Percentiles rank a stretch among this genome's conserved stretches.
Evolutionary conservation across 2,329 filamentous ascomycete species (phyloP).

Genomic region (Paraphoma sp.): DNA sequence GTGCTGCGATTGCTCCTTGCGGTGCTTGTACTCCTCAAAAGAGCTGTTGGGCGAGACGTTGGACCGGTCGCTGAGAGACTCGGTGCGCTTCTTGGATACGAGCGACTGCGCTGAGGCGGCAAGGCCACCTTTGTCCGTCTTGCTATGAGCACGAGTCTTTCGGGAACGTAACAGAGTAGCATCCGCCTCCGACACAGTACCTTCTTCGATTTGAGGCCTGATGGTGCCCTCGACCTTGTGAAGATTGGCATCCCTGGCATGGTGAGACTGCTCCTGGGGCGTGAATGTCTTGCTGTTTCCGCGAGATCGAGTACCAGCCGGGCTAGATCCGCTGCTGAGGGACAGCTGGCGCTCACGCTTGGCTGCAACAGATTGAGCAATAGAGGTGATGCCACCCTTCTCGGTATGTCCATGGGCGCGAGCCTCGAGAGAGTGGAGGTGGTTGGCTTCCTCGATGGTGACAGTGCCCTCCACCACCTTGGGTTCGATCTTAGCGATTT

Average conservation of each 20-base stretch:
- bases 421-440: slow-evolving; percentile 51
- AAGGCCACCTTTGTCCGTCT: slow-evolving; percentile 41
- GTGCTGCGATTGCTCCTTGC: slow-evolving; percentile 9
- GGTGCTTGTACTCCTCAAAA: slow-evolving; percentile 3
- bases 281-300: slow-evolving; percentile 18
- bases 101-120: slow-evolving; percentile 34
- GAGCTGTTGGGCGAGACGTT: slow-evolving; percentile 11
- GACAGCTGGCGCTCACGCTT: slow-evolving; percentile 31
- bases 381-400: slow-evolving; percentile 45
- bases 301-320: slow-evolving; percentile 9
- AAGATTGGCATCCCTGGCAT: slow-evolving; percentile 41
- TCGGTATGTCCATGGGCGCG: slow-evolving; percentile 44
- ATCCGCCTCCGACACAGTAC: slow-evolving; percentile 44
- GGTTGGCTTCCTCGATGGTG: slow-evolving; percentile 49
- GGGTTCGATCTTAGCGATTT: slow-evolving; percentile 40
- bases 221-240: slow-evolving; percentile 36
- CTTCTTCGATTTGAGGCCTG: slow-evolving; percentile 41
- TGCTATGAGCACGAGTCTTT: slow-evolving; percentile 40
- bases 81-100: slow-evolving; percentile 8
- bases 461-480: slow-evolving; percentile 43
- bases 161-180: slow-evolving; percentile 36
- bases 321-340: slow-evolving; percentile 13
- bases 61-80: slow-evolving; percentile 21
- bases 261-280: slow-evolving; percentile 35
- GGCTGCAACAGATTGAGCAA: slow-evolving; percentile 49